Evolutionary conservation across 192 early-diverging fungal species (phyloP).

Genomic region (Funneliformis geosporum): DNA sequence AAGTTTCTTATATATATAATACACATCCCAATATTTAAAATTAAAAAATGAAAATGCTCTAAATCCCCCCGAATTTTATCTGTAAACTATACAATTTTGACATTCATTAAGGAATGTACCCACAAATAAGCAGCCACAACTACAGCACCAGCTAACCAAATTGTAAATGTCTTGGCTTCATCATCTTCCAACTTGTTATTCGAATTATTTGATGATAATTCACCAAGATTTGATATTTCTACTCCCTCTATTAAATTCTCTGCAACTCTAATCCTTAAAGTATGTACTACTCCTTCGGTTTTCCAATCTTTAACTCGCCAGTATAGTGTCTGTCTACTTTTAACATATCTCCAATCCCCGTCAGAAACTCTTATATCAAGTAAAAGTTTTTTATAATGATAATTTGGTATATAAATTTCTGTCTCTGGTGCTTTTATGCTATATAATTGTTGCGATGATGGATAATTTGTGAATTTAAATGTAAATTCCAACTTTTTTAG

Average conservation of each 20-base stretch:
- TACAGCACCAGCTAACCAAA: neutral
- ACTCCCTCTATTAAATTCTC: neutral
- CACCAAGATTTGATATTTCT: neutral
- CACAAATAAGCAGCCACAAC: neutral
- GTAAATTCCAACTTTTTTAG: constrained; percentile 60
- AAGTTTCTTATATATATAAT: too few relatives aligned
- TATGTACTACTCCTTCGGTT: constrained; percentile 6
- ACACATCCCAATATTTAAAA: too few relatives aligned
- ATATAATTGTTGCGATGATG: constrained; percentile 35
- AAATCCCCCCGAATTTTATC: too few relatives aligned
- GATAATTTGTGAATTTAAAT: constrained; percentile 56
- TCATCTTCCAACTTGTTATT: neutral
- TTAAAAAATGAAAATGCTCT: too few relatives aligned
- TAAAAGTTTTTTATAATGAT: constrained; percentile 58
- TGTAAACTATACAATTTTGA: too few relatives aligned
- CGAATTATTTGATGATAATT: neutral
- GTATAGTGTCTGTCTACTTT: constrained; percentile 66
- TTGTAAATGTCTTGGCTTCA: neutral
- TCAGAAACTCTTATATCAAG: constrained; percentile 64
- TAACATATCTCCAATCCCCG: constrained; percentile 72
- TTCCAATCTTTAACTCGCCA: constrained; percentile 46
- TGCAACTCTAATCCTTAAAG: constrained; percentile 17
- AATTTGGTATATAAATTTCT: constrained; percentile 75
- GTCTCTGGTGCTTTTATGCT: constrained; percentile 45
- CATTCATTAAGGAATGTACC: neutral